Percentiles rank a stretch among this genome's conserved stretches.
Conservation (phyloP, 2,329 filamentous ascomycete species). For the Diaporthe ilicicola region DNA sequence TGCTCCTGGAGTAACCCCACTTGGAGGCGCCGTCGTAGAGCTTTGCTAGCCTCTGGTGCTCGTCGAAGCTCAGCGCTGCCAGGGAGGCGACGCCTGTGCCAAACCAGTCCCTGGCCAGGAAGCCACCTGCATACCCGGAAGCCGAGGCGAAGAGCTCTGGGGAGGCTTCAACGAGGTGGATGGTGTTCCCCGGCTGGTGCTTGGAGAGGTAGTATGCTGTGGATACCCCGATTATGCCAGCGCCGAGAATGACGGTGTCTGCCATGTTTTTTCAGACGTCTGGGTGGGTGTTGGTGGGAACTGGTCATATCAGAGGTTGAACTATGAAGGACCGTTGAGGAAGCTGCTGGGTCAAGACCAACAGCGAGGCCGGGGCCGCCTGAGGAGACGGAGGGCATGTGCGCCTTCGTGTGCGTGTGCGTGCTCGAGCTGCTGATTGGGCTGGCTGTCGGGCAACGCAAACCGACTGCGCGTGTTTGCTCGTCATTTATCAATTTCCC, state of each 20-base stretch:
- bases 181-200: constrained; percentile 50
- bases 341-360: constrained; percentile 14
- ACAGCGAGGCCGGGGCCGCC: constrained; percentile 1
- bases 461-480: background rate
- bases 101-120: constrained; percentile 80
- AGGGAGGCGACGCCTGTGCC: constrained; percentile 63
- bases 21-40: constrained; percentile 62
- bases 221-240: constrained; percentile 74
- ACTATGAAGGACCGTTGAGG: constrained; percentile 11
- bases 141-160: constrained; percentile 74
- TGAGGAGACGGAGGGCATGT: background rate
- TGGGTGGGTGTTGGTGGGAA: constrained; percentile 10
- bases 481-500: constrained; percentile 12
- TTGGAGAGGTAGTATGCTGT: constrained; percentile 77
- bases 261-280: constrained; percentile 44
- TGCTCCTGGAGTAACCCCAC: constrained; percentile 63
- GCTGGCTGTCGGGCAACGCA: background rate
- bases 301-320: background rate
- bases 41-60: constrained; percentile 72
- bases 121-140: constrained; percentile 78
- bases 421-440: background rate
- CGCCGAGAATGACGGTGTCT: constrained; percentile 72
- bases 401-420: background rate
- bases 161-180: constrained; percentile 58
- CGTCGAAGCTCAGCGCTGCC: constrained; percentile 72